Evolutionary conservation across 192 early-diverging fungal species (phyloP), one percentile per base, ranked within the genome.

Genomic region (Mortierella claussenii): DNA sequence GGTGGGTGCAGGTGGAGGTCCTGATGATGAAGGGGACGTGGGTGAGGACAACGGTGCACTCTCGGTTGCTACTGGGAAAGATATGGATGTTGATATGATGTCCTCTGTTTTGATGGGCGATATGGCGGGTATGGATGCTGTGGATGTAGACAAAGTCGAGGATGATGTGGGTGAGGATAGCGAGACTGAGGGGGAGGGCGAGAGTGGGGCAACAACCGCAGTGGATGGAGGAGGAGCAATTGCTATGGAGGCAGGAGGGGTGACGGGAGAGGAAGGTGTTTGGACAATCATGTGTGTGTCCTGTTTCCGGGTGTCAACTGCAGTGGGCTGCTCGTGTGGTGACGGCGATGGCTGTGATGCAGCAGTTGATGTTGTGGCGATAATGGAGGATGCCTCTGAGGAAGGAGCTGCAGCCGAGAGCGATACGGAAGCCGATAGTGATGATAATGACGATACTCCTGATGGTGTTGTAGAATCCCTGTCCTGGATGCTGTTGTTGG

Each of bases 181-280:
- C 17, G 67, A 50, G 42, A 68, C 20, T 2, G 55, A 58, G 15
- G 47, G 65, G 2, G 65, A 46, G 15, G 66, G 66, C n/a, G 66
- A 64, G 20, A 64, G 61, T 4, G 61, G 61, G 7, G 50, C 36
- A 1, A 64, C 37, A 11, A 31, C 54, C 6, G n/a, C n/a, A n/a
- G n/a, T n/a, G n/a, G 43, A n/a, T 20, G 26, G 37, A 2, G 45
- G 36, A 8, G 23, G 40, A 7, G 50, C 28, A 31, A 40, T 13
- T 40, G 37, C 37, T 40, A 13, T 10, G 13, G 37, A 13, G 13
- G 37, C 37, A 40, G 37, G 37, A 7, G 37, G 37, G 37, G 37
- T 40, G 37, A 40, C 37, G 13, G 44, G 26, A n/a, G 57, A 18
- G n/a, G 57, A 47, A 4, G 57, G 44, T 47, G 28, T 27, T 23